These are phyloP conservation scores for Sphagnum fallax DNA, from an alignment of 228 moss, liverwort and hornwort species.

Conservation along the genomic window DNA sequence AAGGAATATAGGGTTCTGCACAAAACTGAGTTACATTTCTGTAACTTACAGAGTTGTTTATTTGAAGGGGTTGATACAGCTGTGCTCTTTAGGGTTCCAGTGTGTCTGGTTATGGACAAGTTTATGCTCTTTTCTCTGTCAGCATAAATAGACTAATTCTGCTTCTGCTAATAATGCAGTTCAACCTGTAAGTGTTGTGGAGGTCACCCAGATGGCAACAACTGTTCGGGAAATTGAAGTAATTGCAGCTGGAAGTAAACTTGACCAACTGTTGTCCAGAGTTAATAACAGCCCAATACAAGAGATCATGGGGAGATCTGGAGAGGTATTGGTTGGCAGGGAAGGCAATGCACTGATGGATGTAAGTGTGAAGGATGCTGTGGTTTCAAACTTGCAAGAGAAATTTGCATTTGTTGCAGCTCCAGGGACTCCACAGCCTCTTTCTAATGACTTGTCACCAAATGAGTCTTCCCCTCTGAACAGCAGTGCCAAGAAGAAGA, in stretches of 20 bases:
- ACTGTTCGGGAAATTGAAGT: conserved; percentile 9
- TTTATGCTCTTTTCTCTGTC: conserved; percentile 18
- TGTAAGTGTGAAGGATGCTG: conserved; percentile 50
- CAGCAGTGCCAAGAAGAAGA: conserved; percentile 46
- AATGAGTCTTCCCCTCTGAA: conserved; percentile 14
- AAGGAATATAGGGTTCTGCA: neutral
- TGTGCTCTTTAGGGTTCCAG: too few relatives aligned
- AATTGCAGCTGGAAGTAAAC: conserved; percentile 15
- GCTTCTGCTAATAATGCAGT: conserved; percentile 57
- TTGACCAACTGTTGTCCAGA: conserved; percentile 29
- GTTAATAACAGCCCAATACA: conserved; percentile 11
- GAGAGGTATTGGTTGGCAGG: conserved; percentile 23
- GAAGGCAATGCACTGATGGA: conserved; percentile 27
- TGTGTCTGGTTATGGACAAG: neutral
- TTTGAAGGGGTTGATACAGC: neutral
- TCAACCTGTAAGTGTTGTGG: conserved; percentile 38
- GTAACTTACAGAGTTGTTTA: neutral
- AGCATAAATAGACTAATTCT: conserved; percentile 43
- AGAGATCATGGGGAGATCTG: conserved; percentile 6
- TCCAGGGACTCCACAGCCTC: conserved; percentile 21
- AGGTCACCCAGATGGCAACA: conserved; percentile 26
- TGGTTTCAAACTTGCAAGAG: conserved; percentile 72
- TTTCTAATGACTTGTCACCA: conserved; percentile 23
- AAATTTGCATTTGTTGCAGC: conserved; percentile 70
- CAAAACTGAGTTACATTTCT: conserved; percentile 1